These are phyloP conservation scores for Starmerella gropengiesseri DNA, from an alignment of 805 yeast species.

Conservation along the genomic window DNA sequence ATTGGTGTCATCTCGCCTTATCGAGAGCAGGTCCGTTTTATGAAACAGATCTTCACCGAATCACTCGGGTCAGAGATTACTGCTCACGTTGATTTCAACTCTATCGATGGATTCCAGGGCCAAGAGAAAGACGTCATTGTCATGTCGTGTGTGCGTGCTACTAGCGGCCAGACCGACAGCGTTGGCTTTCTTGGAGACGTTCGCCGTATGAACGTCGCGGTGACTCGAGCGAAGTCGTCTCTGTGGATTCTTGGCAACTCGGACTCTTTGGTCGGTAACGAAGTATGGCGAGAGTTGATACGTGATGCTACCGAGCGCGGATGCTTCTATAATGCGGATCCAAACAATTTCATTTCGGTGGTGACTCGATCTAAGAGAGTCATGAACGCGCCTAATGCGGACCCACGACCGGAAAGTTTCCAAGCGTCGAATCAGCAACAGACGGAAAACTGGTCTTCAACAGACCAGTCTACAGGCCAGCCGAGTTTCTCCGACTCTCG, in stretches of 20 bases:
- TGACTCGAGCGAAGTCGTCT: slow-evolving; percentile 86
- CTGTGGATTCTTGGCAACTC: slow-evolving; percentile 85
- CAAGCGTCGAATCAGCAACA: too few relatives aligned
- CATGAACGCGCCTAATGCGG: neutral
- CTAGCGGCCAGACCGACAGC: slow-evolving; percentile 33
- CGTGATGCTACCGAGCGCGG: slow-evolving; percentile 49
- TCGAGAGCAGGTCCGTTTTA: slow-evolving; percentile 63
- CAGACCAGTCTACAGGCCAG: too few relatives aligned
- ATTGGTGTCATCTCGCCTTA: slow-evolving; percentile 93
- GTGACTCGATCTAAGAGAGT: neutral
- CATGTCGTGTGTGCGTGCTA: slow-evolving; percentile 91
- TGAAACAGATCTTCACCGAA: slow-evolving; percentile 47
- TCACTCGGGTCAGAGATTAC: slow-evolving; percentile 54
- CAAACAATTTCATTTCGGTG: slow-evolving; percentile 3
- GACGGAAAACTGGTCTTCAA: too few relatives aligned
- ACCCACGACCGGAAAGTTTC: neutral
- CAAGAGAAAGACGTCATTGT: slow-evolving; percentile 92
- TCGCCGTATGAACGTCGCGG: slow-evolving; percentile 93
- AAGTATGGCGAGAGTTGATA: slow-evolving; percentile 63
- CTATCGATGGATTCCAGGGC: slow-evolving; percentile 97
- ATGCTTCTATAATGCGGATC: slow-evolving; percentile 12
- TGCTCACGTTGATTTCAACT: slow-evolving; percentile 71
- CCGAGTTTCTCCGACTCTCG: too few relatives aligned
- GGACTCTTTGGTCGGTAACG: slow-evolving; percentile 50
- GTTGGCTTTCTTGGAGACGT: slow-evolving; percentile 87